Base-by-base conservation (phyloP, 371 early-diverging fungal genomes). In the Dichotomocladium elegans region DNA sequence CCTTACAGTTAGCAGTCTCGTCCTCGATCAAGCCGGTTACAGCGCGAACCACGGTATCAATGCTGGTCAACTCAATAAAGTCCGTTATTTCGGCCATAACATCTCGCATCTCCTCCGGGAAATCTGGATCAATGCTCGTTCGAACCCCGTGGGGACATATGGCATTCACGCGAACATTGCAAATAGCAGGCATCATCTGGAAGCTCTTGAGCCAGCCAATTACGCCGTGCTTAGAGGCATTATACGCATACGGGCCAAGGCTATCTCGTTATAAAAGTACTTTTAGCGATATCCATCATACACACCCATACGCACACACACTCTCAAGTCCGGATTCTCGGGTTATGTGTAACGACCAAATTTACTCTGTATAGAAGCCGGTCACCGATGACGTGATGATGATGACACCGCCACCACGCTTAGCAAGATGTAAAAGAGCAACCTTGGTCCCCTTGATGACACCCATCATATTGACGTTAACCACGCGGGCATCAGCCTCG, bases 391-490 rank as follows among this genome's bases (percentile, higher is more conserved):
- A 66, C 8, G 62, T 51, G 30, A 62, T 72, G 15, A 82, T 72
- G 49, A 84, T 81, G 6, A 69, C 69, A 26, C 70, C 74, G 14
- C 78, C 70, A 15, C 70, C 70, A 15, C 68, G 53, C 21, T 68
- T 69, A 5, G 66, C 60, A 55, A 75, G 50, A 53, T 69, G 64
- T 15, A 72, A 48, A 8, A 67, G 31, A 26, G 72, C 73, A 3
- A 75, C 67, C 49, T 72, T 72, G 21, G 64, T 72, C 0, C 71
- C 69, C 40, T 84, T 73, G 42, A 92, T 74, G 5, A 89, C 84
- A 19, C 83, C 80, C 3, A 65, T 76, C 3, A 86, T 56, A 64
- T 91, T 88, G 46, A 90, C 73, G 47, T 83, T 72, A 7, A 91
- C 53, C 14, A 83, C 82, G 8, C 64, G 70, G 57, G 30, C 17